Conservation (phyloP, 257 asterid species). For the Solanum okadae region DNA sequence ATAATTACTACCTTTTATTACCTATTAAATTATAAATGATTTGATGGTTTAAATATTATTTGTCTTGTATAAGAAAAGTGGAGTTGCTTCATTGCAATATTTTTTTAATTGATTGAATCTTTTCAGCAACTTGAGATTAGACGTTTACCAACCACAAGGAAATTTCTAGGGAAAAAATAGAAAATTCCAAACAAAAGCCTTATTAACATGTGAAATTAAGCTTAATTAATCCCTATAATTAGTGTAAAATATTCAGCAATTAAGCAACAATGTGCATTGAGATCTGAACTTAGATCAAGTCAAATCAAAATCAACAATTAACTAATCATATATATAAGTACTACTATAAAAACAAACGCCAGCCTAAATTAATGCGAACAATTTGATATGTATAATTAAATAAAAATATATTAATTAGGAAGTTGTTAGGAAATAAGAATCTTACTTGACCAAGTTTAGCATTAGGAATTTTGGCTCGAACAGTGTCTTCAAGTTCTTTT, state of each 20-base stretch:
- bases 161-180: not conserved
- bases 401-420: not conserved
- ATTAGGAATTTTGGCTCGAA: slow-evolving; percentile 58
- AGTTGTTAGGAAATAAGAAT: not conserved
- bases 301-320: not conserved
- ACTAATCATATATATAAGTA: not conserved
- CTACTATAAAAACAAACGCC: not conserved
- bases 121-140: not conserved
- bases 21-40: not conserved
- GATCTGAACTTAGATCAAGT: not conserved
- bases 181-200: not conserved
- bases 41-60: not conserved
- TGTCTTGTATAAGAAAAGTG: not conserved
- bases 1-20: no score
- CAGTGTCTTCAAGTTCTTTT: slow-evolving; percentile 89
- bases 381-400: not conserved
- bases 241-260: not conserved
- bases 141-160: not conserved
- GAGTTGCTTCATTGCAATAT: not conserved
- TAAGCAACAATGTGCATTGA: not conserved
- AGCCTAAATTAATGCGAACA: not conserved
- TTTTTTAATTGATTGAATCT: not conserved
- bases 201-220: not conserved
- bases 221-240: not conserved
- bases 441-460: slow-evolving; percentile 87